Evolutionary conservation across 139 green algal genomes (phyloP).

Genomic region (Coelastrella sp.): DNA sequence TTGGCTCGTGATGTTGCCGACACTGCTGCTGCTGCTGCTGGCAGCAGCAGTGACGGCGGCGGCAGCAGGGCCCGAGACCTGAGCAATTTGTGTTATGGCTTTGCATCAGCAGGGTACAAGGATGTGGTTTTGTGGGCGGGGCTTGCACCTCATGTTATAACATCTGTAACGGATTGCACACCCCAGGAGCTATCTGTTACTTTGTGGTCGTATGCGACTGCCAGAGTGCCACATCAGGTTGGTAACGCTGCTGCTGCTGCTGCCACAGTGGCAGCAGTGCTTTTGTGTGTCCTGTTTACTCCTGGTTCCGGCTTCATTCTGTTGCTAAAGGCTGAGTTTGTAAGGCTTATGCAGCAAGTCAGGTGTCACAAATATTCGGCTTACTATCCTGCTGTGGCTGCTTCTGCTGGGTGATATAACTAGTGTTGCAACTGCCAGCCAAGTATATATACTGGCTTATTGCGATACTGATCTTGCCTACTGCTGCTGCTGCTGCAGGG

Average conservation of each 20-base stretch:
- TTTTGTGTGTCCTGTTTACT: neutral
- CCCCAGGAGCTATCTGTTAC: conserved; percentile 9
- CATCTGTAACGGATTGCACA: neutral
- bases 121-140: conserved; percentile 19
- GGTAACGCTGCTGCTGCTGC: neutral
- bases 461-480: neutral
- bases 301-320: neutral
- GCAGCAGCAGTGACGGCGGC: neutral
- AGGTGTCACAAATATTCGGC: too few species aligned
- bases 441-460: neutral
- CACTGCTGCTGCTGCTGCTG: conserved; percentile 8
- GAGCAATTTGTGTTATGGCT: conserved; percentile 32
- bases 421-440: neutral
- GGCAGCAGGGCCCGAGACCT: neutral
- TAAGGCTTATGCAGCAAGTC: too few species aligned
- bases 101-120: conserved; percentile 20
- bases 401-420: neutral
- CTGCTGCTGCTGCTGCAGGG: conserved; percentile 24
- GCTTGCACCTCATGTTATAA: neutral
- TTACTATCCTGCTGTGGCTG: too few species aligned
- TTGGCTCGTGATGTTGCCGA: neutral
- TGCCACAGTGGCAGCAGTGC: neutral
- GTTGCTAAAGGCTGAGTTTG: neutral
- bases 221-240: conserved; percentile 8
- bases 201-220: conserved; percentile 37